Percentiles rank a stretch among this genome's conserved stretches.
phyloP scores from a whole-genome alignment of 768 basidiomycete species.

The Coprinopsis sp. region DNA sequence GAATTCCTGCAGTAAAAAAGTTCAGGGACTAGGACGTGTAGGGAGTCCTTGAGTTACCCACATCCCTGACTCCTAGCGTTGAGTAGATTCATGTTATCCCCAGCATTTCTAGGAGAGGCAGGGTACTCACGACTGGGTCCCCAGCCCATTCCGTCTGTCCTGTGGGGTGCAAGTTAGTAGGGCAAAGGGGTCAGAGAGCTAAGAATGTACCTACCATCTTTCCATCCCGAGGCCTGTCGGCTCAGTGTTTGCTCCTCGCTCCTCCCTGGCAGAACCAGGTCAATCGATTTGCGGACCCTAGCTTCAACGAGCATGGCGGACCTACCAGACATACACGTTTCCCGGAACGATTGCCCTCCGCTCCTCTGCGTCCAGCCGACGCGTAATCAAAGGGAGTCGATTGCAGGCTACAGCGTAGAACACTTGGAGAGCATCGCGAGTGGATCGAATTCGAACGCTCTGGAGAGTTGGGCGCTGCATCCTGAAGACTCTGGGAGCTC shows the following conservation, averaged over 20 bases:
- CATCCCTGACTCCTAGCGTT: conserved; percentile 6
- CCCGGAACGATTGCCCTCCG: conserved; percentile 68
- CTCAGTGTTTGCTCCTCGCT: conserved; percentile 79
- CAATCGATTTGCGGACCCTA: background rate
- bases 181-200: background rate
- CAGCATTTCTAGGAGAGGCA: conserved; percentile 7
- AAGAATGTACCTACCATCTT: conserved; percentile 48
- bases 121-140: conserved; percentile 71
- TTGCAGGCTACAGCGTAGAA: conserved; percentile 73
- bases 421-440: conserved; percentile 75
- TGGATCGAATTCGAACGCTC: conserved; percentile 73
- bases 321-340: conserved; percentile 75
- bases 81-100: background rate
- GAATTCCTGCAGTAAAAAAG: conserved; percentile 53
- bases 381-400: conserved; percentile 68
- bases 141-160: conserved; percentile 73
- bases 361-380: conserved; percentile 80
- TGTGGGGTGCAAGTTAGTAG: conserved; percentile 13
- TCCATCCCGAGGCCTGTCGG: conserved; percentile 83
- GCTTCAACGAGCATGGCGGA: conserved; percentile 2
- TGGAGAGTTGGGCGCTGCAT: conserved; percentile 78
- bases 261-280: conserved; percentile 47
- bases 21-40: background rate
- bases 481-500: conserved; percentile 4
- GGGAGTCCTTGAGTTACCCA: background rate